phyloP scores from a whole-genome alignment of 495 filamentous ascomycete species.

The Daldinia bambusicola region DNA sequence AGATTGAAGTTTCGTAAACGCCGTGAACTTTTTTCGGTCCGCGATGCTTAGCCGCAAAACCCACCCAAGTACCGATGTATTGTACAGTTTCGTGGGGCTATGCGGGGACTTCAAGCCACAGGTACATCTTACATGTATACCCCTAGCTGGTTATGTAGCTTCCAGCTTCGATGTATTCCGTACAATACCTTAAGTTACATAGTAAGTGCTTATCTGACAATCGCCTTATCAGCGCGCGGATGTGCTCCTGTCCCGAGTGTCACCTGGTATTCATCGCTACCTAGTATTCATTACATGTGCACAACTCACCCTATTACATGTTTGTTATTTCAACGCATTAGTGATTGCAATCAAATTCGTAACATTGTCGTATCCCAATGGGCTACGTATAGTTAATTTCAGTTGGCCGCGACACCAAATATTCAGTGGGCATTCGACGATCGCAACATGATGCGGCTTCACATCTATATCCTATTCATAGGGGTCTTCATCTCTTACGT shows the following conservation, averaged over 20 bases:
- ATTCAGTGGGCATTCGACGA: conserved; percentile 10
- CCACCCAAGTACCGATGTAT: background rate
- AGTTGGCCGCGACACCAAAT: conserved; percentile 17
- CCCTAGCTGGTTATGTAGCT: background rate
- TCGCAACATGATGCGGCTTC: conserved; percentile 50
- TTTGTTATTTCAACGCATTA: background rate
- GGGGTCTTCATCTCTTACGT: conserved; percentile 48
- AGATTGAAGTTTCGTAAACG: background rate
- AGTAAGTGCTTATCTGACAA: background rate
- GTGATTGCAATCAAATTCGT: no score
- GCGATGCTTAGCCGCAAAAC: background rate
- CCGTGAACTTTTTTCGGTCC: conserved; percentile 1
- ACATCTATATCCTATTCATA: conserved; percentile 47
- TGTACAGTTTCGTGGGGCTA: background rate
- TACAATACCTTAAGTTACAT: no score
- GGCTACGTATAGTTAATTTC: background rate
- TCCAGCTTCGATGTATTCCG: background rate
- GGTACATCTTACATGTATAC: background rate
- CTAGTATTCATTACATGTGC: background rate
- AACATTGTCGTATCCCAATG: background rate
- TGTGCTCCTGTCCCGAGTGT: background rate
- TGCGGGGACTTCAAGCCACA: background rate
- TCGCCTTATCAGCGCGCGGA: background rate
- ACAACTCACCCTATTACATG: background rate
- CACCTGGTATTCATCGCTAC: no score